phyloP scores from a whole-genome alignment of 2,329 filamentous ascomycete species.

The Paradendryphiella salina region DNA sequence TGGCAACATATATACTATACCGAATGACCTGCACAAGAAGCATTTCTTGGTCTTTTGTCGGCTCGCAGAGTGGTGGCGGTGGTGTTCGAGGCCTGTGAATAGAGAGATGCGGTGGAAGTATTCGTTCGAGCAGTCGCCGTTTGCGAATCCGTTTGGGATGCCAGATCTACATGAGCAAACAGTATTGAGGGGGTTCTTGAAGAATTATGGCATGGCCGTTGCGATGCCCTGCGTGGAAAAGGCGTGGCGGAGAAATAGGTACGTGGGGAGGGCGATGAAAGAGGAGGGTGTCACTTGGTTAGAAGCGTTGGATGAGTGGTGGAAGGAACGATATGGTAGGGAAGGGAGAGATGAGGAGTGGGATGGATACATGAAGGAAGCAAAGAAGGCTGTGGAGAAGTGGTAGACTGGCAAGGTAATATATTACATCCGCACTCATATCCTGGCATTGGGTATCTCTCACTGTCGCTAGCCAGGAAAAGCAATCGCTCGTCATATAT shows the following conservation, averaged over 20 bases:
- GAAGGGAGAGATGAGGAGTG: neutral
- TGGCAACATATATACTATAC: constrained; percentile 30
- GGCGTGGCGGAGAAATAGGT: constrained; percentile 11
- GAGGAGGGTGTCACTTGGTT: constrained; percentile 10
- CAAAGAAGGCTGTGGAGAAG: constrained; percentile 1
- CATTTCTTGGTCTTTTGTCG: constrained; percentile 27
- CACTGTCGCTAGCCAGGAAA: neutral
- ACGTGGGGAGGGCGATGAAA: neutral
- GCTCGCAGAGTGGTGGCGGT: constrained; percentile 24
- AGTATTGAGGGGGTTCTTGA: constrained; percentile 5
- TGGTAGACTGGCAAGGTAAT: constrained; percentile 3
- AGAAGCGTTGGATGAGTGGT: constrained; percentile 8
- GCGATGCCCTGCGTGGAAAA: constrained; percentile 6
- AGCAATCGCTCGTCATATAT: no score
- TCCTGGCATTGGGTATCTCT: neutral
- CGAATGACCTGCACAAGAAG: neutral
- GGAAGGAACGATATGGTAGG: neutral
- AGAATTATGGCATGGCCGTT: constrained; percentile 5
- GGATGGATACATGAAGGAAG: constrained; percentile 2
- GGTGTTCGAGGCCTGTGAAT: neutral
- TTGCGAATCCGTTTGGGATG: constrained; percentile 5
- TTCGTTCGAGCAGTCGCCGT: constrained; percentile 10
- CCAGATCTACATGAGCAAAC: neutral
- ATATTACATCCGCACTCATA: no score
- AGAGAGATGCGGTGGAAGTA: constrained; percentile 10